A percentile compares a stretch with the other conserved stretches of the same genome.
Conservation (phyloP, 495 filamentous ascomycete genomes). For the Penicillium steckii region DNA sequence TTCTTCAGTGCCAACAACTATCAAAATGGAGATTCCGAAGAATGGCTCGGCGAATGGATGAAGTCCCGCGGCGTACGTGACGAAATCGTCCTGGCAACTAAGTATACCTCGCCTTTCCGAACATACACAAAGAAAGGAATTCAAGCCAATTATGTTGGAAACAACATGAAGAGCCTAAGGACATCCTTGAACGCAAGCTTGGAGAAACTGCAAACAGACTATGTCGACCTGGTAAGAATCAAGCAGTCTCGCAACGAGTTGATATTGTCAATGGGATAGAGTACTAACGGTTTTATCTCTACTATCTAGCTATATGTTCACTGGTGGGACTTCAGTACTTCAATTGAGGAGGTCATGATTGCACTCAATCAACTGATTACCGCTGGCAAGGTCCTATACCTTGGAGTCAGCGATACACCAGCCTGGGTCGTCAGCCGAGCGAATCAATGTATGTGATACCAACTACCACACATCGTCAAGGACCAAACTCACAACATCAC, state of each 20-base stretch:
- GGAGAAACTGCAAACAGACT: conserved; percentile 60
- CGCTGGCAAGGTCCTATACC: conserved; percentile 66
- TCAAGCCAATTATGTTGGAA: conserved; percentile 57
- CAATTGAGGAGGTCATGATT: conserved; percentile 70
- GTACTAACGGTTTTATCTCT: conserved; percentile 12
- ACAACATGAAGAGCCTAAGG: conserved; percentile 57
- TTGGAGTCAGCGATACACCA: conserved; percentile 66
- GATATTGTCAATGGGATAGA: too few relatives aligned
- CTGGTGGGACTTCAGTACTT: conserved; percentile 65
- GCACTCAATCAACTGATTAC: conserved; percentile 58
- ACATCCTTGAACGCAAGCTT: conserved; percentile 53
- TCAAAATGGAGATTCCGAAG: conserved; percentile 66
- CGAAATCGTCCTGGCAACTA: conserved; percentile 69
- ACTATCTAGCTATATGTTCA: conserved; percentile 48
- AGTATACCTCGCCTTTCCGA: conserved; percentile 54
- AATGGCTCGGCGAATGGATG: conserved; percentile 80
- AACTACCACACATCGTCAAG: background rate
- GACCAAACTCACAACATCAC: background rate
- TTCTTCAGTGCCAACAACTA: conserved; percentile 56
- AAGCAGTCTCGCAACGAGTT: too few relatives aligned
- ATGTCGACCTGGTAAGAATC: conserved; percentile 51
- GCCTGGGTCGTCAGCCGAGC: conserved; percentile 70
- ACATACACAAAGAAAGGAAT: conserved; percentile 34
- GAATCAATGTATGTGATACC: conserved; percentile 46
- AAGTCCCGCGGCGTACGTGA: conserved; percentile 50